Percentiles rank a stretch among this genome's conserved stretches.
Conservation (phyloP, 2,329 filamentous ascomycete species). For the Meredithiella fracta region DNA sequence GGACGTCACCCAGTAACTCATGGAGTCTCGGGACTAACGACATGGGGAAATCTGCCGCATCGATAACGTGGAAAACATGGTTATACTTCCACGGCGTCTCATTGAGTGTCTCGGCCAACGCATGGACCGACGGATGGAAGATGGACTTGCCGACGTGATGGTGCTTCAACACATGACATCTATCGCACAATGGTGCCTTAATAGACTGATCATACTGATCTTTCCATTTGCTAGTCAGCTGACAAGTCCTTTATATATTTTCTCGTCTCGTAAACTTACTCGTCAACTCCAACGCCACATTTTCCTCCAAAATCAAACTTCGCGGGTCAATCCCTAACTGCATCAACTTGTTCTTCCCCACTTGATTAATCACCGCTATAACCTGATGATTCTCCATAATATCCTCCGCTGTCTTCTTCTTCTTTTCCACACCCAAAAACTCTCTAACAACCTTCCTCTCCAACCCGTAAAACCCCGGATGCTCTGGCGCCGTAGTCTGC, state of each 20-base stretch:
- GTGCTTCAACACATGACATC: conserved; percentile 70
- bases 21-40: conserved; percentile 69
- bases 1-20: conserved; percentile 51
- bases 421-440: conserved; percentile 24
- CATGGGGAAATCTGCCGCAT: conserved; percentile 93
- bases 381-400: conserved; percentile 23
- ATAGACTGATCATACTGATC: conserved; percentile 14
- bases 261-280: no score
- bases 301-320: conserved; percentile 8
- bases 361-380: conserved; percentile 13
- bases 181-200: conserved; percentile 55
- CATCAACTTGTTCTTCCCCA: conserved; percentile 28
- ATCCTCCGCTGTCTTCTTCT: conserved; percentile 30
- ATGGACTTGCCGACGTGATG: conserved; percentile 56
- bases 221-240: background rate
- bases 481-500: conserved; percentile 34
- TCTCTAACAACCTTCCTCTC: conserved; percentile 33
- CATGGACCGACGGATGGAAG: conserved; percentile 62
- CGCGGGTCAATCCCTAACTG: conserved; percentile 31
- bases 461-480: conserved; percentile 41
- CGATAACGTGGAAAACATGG: conserved; percentile 86
- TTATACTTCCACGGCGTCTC: conserved; percentile 84
- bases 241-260: background rate
- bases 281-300: conserved; percentile 9
- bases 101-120: conserved; percentile 66